Percentiles rank a stretch among this genome's conserved stretches.
These are phyloP conservation scores for Petunia axillaris DNA, from an alignment of 257 asterid species.

Conservation along the genomic window DNA sequence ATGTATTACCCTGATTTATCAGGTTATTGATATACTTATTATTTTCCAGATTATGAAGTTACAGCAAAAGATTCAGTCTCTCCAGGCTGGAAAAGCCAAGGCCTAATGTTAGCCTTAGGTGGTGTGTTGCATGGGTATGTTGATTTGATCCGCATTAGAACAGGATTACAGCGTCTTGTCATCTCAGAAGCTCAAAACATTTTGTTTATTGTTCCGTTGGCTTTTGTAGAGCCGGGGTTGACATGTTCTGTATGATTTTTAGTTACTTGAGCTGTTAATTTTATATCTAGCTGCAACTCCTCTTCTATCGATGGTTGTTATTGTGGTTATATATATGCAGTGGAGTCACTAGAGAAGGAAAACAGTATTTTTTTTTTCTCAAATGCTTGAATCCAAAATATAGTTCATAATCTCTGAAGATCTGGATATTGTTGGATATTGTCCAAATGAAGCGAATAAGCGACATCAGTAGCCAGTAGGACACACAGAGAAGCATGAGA, in stretches of 20 bases:
- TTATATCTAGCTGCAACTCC: not conserved
- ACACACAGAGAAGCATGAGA: too few relatives aligned
- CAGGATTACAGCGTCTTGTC: not conserved
- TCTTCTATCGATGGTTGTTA: not conserved
- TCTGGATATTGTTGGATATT: too few relatives aligned
- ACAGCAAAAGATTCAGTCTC: conserved; percentile 81
- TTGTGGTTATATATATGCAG: not conserved
- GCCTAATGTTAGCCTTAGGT: conserved; percentile 35
- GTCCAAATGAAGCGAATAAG: too few relatives aligned
- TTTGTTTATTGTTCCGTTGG: not conserved
- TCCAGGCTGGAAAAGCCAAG: conserved; percentile 88
- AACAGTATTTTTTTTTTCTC: too few relatives aligned
- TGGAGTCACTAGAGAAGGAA: too few relatives aligned
- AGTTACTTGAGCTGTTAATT: not conserved
- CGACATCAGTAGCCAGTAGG: too few relatives aligned
- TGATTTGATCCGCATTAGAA: not conserved
- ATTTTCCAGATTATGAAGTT: conserved; percentile 65
- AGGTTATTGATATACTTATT: not conserved
- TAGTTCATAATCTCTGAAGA: too few relatives aligned
- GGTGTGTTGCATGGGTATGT: not conserved
- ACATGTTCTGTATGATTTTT: not conserved
- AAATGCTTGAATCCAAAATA: too few relatives aligned
- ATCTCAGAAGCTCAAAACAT: not conserved
- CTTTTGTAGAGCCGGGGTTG: not conserved
- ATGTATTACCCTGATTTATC: conserved; percentile 15